Evolutionary conservation across 805 yeast species (phyloP).

Genomic region (Metschnikowia drakensbergensis): DNA sequence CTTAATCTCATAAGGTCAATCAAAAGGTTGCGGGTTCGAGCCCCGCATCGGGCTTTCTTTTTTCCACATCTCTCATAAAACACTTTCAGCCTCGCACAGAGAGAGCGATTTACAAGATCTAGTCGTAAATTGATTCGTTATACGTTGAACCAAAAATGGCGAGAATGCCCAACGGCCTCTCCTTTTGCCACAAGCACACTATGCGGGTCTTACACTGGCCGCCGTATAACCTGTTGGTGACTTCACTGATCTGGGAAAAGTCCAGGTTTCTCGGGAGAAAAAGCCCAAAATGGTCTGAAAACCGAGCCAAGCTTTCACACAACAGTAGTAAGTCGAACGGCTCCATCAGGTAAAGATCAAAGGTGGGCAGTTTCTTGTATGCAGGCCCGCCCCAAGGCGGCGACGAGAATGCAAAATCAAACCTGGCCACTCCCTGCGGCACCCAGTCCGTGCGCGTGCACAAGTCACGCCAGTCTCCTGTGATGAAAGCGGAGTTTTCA

Average conservation of each 20-base stretch:
- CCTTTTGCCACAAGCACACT: slow-evolving; percentile 16
- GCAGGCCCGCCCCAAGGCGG: slow-evolving; percentile 89
- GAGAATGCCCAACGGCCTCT: slow-evolving; percentile 14
- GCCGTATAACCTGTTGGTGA: slow-evolving; percentile 39
- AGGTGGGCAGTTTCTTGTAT: slow-evolving; percentile 39
- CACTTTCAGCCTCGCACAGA: too few species aligned
- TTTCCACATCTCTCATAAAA: neutral
- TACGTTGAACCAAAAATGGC: slow-evolving; percentile 16
- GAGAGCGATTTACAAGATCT: too few species aligned
- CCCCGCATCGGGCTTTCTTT: slow-evolving; percentile 18
- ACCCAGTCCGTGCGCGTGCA: slow-evolving; percentile 28
- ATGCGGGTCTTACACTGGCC: slow-evolving; percentile 11
- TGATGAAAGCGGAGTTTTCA: slow-evolving; percentile 45
- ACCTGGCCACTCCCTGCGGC: slow-evolving; percentile 25
- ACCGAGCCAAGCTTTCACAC: slow-evolving; percentile 37
- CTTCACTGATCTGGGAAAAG: slow-evolving; percentile 45
- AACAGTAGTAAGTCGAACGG: slow-evolving; percentile 50
- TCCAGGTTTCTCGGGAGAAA: slow-evolving; percentile 63
- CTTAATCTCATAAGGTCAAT: slow-evolving; percentile 15
- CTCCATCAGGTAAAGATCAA: slow-evolving; percentile 42
- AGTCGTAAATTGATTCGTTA: neutral
- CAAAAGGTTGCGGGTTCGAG: slow-evolving; percentile 19
- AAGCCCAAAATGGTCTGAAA: slow-evolving; percentile 49
- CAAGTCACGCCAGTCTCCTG: slow-evolving; percentile 48
- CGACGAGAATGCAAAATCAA: slow-evolving; percentile 63